These are phyloP conservation scores for Gossypium turneri DNA, from an alignment of 345 rosid species.

Conservation along the genomic window DNA sequence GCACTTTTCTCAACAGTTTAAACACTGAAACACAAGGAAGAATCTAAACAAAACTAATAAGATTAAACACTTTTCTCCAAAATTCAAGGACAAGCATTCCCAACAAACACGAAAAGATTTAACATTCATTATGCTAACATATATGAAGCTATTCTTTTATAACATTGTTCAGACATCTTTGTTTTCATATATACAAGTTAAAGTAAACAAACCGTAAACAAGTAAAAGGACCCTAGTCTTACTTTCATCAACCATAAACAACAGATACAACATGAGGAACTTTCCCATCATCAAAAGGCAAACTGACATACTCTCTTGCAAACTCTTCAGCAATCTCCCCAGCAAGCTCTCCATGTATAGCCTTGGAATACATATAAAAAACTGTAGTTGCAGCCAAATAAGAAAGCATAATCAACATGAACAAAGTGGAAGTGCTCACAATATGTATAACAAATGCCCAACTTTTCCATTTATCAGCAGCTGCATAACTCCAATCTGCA, in stretches of 20 bases:
- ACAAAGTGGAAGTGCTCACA: slow-evolving; percentile 43
- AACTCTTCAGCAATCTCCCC: slow-evolving; percentile 51
- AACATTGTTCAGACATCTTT: slow-evolving; percentile 16
- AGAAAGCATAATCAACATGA: slow-evolving; percentile 33
- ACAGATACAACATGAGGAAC: slow-evolving; percentile 64
- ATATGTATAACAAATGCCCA: slow-evolving; percentile 45
- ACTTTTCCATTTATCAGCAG: slow-evolving; percentile 37
- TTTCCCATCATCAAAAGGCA: slow-evolving; percentile 76
- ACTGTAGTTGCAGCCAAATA: slow-evolving; percentile 51
- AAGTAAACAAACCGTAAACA: neutral
- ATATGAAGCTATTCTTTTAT: neutral
- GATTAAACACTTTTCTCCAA: neutral
- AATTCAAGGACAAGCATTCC: neutral
- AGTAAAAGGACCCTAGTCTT: neutral
- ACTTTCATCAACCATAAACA: slow-evolving; percentile 22
- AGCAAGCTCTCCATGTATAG: slow-evolving; percentile 62
- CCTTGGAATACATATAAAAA: slow-evolving; percentile 68
- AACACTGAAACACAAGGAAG: neutral
- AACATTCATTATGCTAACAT: neutral
- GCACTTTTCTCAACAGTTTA: neutral
- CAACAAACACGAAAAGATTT: neutral
- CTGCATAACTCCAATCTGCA: slow-evolving; percentile 13
- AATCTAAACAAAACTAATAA: neutral
- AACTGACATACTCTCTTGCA: slow-evolving; percentile 59
- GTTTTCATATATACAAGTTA: neutral